Conservation (phyloP, 805 yeast genomes). For the Candida succiphila region DNA sequence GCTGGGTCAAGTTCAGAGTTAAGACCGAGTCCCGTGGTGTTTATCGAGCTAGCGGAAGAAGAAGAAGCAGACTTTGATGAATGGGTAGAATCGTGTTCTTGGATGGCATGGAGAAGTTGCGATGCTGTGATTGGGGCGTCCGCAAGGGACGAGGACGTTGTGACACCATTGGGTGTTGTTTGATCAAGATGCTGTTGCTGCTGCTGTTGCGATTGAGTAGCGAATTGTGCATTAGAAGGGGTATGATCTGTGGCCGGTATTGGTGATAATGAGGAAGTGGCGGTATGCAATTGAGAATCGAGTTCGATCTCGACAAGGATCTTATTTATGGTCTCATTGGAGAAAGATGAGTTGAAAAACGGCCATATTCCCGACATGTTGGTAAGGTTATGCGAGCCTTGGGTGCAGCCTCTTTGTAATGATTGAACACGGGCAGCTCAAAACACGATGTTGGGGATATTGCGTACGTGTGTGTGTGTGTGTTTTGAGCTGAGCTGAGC, state of each 20-base stretch:
- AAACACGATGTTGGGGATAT: no score
- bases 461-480: no score
- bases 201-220: no score
- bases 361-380: constrained; percentile 29
- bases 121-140: constrained; percentile 21
- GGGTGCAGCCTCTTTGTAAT: no score
- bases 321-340: constrained; percentile 26
- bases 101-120: constrained; percentile 23
- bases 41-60: not conserved
- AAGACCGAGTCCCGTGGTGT: not conserved
- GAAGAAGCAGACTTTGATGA: not conserved
- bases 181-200: constrained; percentile 1
- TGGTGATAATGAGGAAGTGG: not conserved
- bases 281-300: constrained; percentile 19
- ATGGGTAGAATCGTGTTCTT: constrained; percentile 14
- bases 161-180: not conserved
- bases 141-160: no score
- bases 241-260: not conserved
- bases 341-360: constrained; percentile 25
- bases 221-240: no score
- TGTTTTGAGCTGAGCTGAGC: no score
- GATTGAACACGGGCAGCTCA: no score
- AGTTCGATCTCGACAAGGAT: constrained; percentile 26
- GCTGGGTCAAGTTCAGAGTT: not conserved
- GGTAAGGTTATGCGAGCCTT: no score